Evolutionary conservation across 441 rosid species (phyloP), one percentile per base, ranked within the genome.

Genomic region (Caryocar brasiliense): DNA sequence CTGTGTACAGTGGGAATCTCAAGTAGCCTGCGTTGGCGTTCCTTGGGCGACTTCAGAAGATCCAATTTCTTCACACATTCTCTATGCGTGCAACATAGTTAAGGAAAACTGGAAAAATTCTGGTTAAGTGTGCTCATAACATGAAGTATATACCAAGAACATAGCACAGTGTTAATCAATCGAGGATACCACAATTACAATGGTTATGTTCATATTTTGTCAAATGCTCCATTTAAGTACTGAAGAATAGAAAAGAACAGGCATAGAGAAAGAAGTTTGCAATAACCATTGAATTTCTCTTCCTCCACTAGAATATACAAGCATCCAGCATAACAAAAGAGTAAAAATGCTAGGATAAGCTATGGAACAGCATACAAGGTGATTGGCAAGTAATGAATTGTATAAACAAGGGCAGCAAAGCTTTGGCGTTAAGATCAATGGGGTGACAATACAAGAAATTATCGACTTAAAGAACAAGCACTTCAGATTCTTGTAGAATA

Each of bases 41-140:
- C 96, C 65, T 75, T 76, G 11, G 78, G 79, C 21, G 95, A 90
- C 42, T 77, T 63, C 67, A 94, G 70, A 63, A 78, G 81, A 77
- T 76, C 82, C 64, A 86, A 64, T 68, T 85, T 94, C 73, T 80
- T 87, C 17, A 81, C 64, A 51, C 63, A 85, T 78, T 85, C 98
- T 72, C 86, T 79, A 56, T 74, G 85, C 75, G 99, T 90, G 76
- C 62, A 80, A 49, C 62, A 64, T 34, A 7, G 97, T 93, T 69
- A 93, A 89, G 96, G 77, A 82, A 69, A 7, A 24, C 7, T 9
- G 18, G 18, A 48, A 9, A 22, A 7, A 2, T 9, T 24, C 54
- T 12, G 6, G n/a, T 18, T 21, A n/a, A n/a, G 12, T n/a, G n/a
- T n/a, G n/a, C n/a, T n/a, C n/a, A n/a, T n/a, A n/a, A n/a, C n/a